Base-by-base conservation (phyloP, 1,139 yeast genomes). In the Saccharomyces hybrid region DNA sequence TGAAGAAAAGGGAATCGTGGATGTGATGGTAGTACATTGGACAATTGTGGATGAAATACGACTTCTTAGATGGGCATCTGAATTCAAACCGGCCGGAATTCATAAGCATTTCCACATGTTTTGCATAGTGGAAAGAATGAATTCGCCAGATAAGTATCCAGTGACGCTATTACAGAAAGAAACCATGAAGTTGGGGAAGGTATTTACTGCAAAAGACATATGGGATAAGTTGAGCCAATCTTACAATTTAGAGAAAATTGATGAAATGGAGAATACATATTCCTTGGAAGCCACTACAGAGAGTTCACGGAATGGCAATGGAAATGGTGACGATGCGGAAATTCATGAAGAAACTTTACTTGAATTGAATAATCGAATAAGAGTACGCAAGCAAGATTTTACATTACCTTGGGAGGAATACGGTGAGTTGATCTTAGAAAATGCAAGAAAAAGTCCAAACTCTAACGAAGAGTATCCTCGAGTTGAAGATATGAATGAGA, bases 21-120 rank as follows among this genome's bases (percentile, higher is more conserved):
- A 29, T 20, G 20, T 34, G 27, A 69, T 69, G 71, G 65, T 67
- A 23, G 67, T 64, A 55, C 64, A 70, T 57, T 72, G 95, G 95
- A 70, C 77, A 8, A 67, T 76, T 1, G 83, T 81, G 51, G 88
- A 85, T 57, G 95, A 88, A 66, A 82, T 84, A 51, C 75, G 76
- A 58, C 75, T 88, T 42, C 81, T 85, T 63, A 75, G 81, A 55
- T 81, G 88, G 51, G 75, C 86, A 2, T 83, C 93, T 60, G 84
- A 82, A 59, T 78, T 76, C 70, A 84, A 84, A 64, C 96, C 96
- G 0, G 81, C 71, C 3, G 80, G 79, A 29, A 59, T 65, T 47
- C 64, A 80, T 61, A 84, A 80, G 61, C 82, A 82, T 57, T 78
- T 80, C 64, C 79, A 85, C 59, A 76, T 88, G 80, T 60, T 69